A percentile compares a stretch with the other conserved stretches of the same genome.
These are phyloP conservation scores for Fusarium sororula DNA, from an alignment of 2,329 filamentous ascomycete species.

Conservation along the genomic window DNA sequence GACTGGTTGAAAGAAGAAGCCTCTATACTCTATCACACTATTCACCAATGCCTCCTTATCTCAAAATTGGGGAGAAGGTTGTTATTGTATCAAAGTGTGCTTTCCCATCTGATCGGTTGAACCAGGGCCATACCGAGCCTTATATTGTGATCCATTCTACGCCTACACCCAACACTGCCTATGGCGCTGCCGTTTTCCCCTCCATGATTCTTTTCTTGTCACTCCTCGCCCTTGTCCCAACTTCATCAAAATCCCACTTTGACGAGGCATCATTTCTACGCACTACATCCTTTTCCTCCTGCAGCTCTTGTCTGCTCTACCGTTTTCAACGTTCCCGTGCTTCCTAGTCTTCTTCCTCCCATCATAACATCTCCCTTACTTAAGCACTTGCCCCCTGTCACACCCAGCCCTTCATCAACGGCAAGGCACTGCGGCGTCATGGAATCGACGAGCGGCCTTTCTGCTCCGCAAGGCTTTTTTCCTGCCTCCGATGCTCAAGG, in stretches of 20 bases:
- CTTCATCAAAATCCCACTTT: conserved; percentile 6
- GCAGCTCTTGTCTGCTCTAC: conserved; percentile 2
- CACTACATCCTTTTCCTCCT: conserved; percentile 1
- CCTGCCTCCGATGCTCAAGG: conserved; percentile 12
- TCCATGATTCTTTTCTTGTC: background rate
- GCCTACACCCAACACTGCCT: background rate
- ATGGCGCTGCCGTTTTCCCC: conserved; percentile 1
- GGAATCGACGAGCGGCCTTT: background rate
- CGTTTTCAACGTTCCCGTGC: background rate
- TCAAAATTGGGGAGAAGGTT: background rate
- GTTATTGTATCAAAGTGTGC: background rate
- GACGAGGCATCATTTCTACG: conserved; percentile 7
- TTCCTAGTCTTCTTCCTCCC: background rate
- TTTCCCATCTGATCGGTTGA: background rate
- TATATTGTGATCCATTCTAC: conserved; percentile 4
- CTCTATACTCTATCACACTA: conserved; percentile 3
- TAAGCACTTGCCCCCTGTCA: background rate
- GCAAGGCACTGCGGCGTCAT: conserved; percentile 4
- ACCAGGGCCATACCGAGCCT: background rate
- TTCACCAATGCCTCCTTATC: background rate
- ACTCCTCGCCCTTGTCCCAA: conserved; percentile 12
- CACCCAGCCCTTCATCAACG: background rate
- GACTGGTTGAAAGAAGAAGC: background rate
- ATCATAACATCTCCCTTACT: background rate
- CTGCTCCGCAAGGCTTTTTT: conserved; percentile 10